A percentile compares a stretch with the other conserved stretches of the same genome.
Conservation (phyloP, 208 protist genomes). For the Trichomonas gallinae region DNA sequence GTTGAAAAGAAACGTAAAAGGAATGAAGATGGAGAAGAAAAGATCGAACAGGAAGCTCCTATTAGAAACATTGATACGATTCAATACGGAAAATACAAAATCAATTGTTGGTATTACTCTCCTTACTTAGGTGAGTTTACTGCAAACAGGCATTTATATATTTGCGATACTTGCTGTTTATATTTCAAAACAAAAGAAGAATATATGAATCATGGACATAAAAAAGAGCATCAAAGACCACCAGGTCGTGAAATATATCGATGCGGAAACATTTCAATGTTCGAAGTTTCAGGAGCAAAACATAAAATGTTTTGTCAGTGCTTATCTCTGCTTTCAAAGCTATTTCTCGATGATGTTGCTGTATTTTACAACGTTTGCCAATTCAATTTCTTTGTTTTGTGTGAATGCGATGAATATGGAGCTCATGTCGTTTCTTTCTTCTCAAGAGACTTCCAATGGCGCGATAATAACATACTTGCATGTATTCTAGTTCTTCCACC, state of each 20-base stretch:
- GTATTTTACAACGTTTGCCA: conserved; percentile 95
- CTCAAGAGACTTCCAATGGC: conserved; percentile 54
- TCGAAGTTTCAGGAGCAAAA: neutral
- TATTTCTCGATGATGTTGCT: conserved; percentile 98
- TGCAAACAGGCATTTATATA: neutral
- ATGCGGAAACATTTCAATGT: neutral
- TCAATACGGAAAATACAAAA: neutral
- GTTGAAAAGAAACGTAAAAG: neutral
- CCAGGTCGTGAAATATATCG: neutral
- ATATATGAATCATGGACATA: neutral
- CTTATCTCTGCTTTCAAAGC: conserved; percentile 88
- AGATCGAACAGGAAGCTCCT: neutral
- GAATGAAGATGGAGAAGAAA: neutral
- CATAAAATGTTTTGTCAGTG: conserved; percentile 58
- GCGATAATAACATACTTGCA: neutral
- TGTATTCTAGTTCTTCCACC: conserved; percentile 14
- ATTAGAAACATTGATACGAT: neutral
- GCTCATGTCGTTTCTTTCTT: conserved; percentile 88
- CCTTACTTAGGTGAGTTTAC: neutral
- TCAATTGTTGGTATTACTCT: neutral
- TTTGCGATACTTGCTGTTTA: neutral
- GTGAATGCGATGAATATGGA: conserved; percentile 66
- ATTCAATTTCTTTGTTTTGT: conserved; percentile 96
- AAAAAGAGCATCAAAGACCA: neutral
- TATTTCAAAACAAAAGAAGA: conserved; percentile 8